phyloP scores from a whole-genome alignment of 192 early-diverging fungal species.

The Coemansia sp. region DNA sequence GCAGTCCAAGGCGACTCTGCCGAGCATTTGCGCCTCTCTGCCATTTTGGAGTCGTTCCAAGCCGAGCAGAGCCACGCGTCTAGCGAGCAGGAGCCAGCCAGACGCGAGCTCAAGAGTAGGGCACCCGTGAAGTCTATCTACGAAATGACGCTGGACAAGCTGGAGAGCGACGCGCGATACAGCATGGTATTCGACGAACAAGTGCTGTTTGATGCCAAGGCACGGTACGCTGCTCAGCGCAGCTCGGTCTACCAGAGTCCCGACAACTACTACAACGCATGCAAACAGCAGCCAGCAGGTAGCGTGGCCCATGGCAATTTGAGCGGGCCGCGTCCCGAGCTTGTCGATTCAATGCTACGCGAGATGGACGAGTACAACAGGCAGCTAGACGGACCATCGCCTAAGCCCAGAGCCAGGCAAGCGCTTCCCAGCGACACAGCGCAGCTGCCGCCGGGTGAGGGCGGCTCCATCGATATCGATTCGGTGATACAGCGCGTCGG shows the following conservation, averaged over 20 bases:
- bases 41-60: constrained; percentile 36
- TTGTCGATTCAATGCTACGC: constrained; percentile 11
- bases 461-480: constrained; percentile 33
- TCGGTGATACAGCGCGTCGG: constrained; percentile 37
- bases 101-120: not conserved
- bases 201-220: constrained; percentile 46
- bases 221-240: constrained; percentile 48
- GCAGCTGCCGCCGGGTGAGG: not conserved
- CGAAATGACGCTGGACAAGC: constrained; percentile 50
- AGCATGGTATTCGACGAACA: constrained; percentile 49
- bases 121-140: constrained; percentile 36
- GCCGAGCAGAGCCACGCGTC: constrained; percentile 3
- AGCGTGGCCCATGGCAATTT: constrained; percentile 14
- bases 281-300: not conserved
- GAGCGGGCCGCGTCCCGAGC: constrained; percentile 12
- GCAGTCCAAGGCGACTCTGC: not conserved
- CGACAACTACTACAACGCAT: constrained; percentile 11
- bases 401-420: not conserved
- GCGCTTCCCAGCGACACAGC: not conserved
- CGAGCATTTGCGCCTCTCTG: constrained; percentile 25
- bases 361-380: constrained; percentile 19
- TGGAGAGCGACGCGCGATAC: constrained; percentile 43
- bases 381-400: constrained; percentile 2
- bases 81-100: not conserved
- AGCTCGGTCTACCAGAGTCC: constrained; percentile 52